A percentile compares a stretch with the other conserved stretches of the same genome.
Evolutionary conservation across 179 eudicot genomes (phyloP).

Genomic region (Beta lomatogona): DNA sequence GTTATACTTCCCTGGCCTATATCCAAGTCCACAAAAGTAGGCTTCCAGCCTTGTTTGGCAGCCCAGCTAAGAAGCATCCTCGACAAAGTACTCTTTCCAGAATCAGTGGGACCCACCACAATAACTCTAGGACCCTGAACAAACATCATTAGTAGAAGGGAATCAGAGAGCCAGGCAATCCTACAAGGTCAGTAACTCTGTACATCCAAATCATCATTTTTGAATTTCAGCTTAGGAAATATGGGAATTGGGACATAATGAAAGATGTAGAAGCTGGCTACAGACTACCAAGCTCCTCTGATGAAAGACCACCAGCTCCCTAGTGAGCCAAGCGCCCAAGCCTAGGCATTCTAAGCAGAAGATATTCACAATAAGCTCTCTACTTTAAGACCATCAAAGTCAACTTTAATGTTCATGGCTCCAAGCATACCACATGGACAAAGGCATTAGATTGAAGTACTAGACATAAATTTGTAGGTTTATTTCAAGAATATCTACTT

Average conservation of each 20-base stretch:
- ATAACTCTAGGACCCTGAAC: constrained; percentile 88
- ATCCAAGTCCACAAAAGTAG: constrained; percentile 96
- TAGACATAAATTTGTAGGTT: too few species aligned
- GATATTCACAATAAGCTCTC: too few species aligned
- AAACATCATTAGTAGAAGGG: constrained; percentile 15
- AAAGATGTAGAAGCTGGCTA: neutral
- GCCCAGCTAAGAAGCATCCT: constrained; percentile 99
- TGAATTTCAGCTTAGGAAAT: too few species aligned
- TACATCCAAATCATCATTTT: neutral
- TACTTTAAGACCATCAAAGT: too few species aligned
- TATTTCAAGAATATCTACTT: too few species aligned
- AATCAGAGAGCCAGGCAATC: neutral
- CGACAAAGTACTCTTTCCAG: constrained; percentile 93
- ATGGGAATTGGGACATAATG: neutral
- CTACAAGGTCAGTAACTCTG: neutral
- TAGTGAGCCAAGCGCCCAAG: too few species aligned
- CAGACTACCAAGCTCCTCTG: too few species aligned
- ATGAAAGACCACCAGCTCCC: too few species aligned
- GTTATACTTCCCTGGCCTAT: constrained; percentile 97
- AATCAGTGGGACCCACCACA: constrained; percentile 98
- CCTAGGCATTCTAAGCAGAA: too few species aligned
- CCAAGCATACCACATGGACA: too few species aligned
- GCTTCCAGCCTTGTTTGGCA: constrained; percentile 98
- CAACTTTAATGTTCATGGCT: too few species aligned
- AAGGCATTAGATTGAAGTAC: too few species aligned